Conservation (phyloP, 1,284 basidiomycete genomes). For the Fomitopsis schrenkii region DNA sequence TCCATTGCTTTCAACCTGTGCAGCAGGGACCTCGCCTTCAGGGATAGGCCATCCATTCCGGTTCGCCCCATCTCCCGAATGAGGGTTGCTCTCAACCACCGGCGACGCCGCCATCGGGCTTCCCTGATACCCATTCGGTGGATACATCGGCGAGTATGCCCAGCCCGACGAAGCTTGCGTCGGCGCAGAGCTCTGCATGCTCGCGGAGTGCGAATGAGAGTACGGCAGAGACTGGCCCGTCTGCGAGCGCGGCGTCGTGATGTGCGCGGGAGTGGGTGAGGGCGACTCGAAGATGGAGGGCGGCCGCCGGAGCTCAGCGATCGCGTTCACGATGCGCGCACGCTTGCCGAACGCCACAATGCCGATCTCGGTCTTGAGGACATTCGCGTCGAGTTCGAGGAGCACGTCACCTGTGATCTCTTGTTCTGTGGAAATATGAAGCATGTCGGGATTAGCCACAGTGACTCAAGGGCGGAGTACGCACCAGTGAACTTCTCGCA, state of each 20-base stretch:
- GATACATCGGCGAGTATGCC: slow-evolving; percentile 28
- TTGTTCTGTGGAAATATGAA: slow-evolving; percentile 62
- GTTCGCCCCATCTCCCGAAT: slow-evolving; percentile 24
- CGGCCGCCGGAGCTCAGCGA: slow-evolving; percentile 80
- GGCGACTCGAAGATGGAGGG: slow-evolving; percentile 40
- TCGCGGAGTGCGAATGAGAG: slow-evolving; percentile 41
- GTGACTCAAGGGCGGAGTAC: slow-evolving; percentile 20
- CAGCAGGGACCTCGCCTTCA: slow-evolving; percentile 23
- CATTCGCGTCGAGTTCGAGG: slow-evolving; percentile 87
- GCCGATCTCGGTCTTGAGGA: slow-evolving; percentile 95
- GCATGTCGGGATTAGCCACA: background rate
- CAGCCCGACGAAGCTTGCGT: slow-evolving; percentile 31
- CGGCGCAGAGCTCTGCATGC: slow-evolving; percentile 35
- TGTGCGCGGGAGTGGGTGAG: slow-evolving; percentile 21
- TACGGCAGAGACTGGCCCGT: slow-evolving; percentile 34
- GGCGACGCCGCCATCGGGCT: slow-evolving; percentile 20
- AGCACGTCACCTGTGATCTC: slow-evolving; percentile 98
- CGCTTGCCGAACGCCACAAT: slow-evolving; percentile 94
- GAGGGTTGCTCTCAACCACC: slow-evolving; percentile 38
- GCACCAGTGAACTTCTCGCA: slow-evolving; percentile 83
- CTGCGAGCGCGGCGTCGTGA: slow-evolving; percentile 33
- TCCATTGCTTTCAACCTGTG: slow-evolving; percentile 9
- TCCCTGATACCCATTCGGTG: slow-evolving; percentile 8
- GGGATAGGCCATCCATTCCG: slow-evolving; percentile 26
- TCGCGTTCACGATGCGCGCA: slow-evolving; percentile 91